These are phyloP conservation scores for Tetrastigma voinierianum DNA, from an alignment of 164 flowering plant species.

Conservation along the genomic window DNA sequence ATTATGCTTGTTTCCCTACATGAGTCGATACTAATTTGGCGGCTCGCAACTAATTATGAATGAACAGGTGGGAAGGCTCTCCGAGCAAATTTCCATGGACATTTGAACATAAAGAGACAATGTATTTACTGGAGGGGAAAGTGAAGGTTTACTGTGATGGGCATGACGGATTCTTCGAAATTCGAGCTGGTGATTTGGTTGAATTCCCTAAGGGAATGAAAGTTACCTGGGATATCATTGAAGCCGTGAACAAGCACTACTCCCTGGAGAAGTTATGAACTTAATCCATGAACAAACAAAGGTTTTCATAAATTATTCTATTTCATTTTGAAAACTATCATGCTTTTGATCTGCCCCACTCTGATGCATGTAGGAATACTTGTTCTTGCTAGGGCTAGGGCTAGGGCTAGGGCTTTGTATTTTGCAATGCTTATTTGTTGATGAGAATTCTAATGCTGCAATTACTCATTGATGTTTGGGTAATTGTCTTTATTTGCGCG, in stretches of 20 bases:
- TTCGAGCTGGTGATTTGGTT: constrained; percentile 42
- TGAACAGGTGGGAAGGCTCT: constrained; percentile 28
- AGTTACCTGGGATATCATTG: constrained; percentile 34
- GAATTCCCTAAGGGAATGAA: constrained; percentile 47
- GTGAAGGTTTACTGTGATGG: constrained; percentile 34
- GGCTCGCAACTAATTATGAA: background rate
- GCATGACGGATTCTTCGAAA: constrained; percentile 25
- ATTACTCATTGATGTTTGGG: no score
- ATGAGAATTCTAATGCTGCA: no score
- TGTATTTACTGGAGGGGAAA: constrained; percentile 38
- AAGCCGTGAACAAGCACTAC: constrained; percentile 41
- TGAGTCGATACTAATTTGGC: no score
- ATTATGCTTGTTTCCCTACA: background rate
- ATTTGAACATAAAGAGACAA: constrained; percentile 29
- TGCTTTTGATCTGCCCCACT: no score
- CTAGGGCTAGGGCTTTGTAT: no score
- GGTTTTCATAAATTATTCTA: no score
- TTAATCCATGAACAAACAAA: no score
- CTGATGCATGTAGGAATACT: no score
- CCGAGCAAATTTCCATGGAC: constrained; percentile 44
- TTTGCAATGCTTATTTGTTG: no score
- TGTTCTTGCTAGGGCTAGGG: no score
- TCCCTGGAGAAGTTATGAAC: constrained; percentile 17
- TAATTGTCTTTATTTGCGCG: no score
- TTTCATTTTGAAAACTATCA: no score